Evolutionary conservation across 768 basidiomycete species (phyloP).

Genomic region (Russula earlei): DNA sequence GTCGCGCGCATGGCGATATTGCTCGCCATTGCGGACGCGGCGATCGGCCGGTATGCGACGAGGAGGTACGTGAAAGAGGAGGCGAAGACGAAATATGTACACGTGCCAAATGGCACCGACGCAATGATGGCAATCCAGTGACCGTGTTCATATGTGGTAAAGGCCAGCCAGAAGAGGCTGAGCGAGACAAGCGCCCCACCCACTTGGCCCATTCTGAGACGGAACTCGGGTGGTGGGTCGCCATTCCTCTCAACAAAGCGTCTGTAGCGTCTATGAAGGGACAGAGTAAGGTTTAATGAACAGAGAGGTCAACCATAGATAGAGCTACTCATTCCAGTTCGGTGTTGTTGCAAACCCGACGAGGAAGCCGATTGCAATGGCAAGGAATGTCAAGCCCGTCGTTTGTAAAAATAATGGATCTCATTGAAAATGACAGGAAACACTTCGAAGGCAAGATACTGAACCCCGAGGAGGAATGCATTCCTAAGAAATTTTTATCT

Average conservation of each 20-base stretch:
- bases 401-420: constrained; percentile 46
- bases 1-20: constrained; percentile 40
- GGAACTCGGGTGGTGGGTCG: constrained; percentile 3
- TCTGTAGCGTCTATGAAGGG: neutral
- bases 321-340: constrained; percentile 34
- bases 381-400: constrained; percentile 41
- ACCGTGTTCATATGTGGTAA: constrained; percentile 30
- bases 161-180: constrained; percentile 34
- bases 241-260: neutral
- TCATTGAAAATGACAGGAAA: constrained; percentile 41
- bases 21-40: constrained; percentile 56
- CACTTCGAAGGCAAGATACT: constrained; percentile 47
- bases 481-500: constrained; percentile 24
- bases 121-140: constrained; percentile 43
- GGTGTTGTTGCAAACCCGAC: constrained; percentile 31
- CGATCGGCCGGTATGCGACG: constrained; percentile 40
- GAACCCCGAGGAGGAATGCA: constrained; percentile 33
- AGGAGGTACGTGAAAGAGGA: constrained; percentile 54
- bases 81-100: constrained; percentile 54
- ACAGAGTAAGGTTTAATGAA: neutral
- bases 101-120: constrained; percentile 37
- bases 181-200: constrained; percentile 49
- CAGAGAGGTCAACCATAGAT: neutral
- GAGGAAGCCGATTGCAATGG: constrained; percentile 43
- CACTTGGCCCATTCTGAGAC: constrained; percentile 2